These are phyloP conservation scores for Pyricularia pennisetigena DNA, from an alignment of 2,329 filamentous ascomycete species.

Conservation along the genomic window DNA sequence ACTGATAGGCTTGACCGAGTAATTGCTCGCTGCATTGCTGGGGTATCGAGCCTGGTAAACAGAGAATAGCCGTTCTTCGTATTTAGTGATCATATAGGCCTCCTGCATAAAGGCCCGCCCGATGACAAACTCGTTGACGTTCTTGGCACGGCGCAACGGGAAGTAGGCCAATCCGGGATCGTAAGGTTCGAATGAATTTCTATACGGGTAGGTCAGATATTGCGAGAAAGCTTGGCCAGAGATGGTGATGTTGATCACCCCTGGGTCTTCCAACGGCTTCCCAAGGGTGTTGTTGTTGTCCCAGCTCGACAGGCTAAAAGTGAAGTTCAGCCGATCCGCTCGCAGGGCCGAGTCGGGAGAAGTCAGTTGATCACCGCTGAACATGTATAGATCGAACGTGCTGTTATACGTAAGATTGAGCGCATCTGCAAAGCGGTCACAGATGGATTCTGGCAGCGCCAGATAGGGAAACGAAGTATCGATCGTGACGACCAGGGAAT, in stretches of 20 bases:
- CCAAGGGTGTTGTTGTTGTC: constrained; percentile 44
- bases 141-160: constrained; percentile 47
- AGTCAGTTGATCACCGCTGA: constrained; percentile 36
- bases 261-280: constrained; percentile 33
- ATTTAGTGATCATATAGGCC: constrained; percentile 48
- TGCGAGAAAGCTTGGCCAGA: constrained; percentile 40
- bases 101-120: constrained; percentile 64
- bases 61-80: constrained; percentile 41
- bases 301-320: constrained; percentile 45
- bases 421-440: constrained; percentile 52
- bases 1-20: constrained; percentile 30
- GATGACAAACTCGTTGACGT: constrained; percentile 47
- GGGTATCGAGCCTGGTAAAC: constrained; percentile 47
- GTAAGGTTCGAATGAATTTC: constrained; percentile 30
- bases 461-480: constrained; percentile 56
- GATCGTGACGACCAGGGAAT: constrained; percentile 42
- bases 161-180: constrained; percentile 49
- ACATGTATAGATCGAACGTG: constrained; percentile 53
- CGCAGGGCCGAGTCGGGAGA: constrained; percentile 29
- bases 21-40: constrained; percentile 26
- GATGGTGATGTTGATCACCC: constrained; percentile 47
- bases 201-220: constrained; percentile 39
- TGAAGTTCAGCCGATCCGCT: constrained; percentile 39
- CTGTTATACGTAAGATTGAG: constrained; percentile 58
- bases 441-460: constrained; percentile 51